Evolutionary conservation across 2,329 filamentous ascomycete genomes (phyloP), one percentile per base, ranked within the genome.

Genomic region (Paecilomyces sp.): DNA sequence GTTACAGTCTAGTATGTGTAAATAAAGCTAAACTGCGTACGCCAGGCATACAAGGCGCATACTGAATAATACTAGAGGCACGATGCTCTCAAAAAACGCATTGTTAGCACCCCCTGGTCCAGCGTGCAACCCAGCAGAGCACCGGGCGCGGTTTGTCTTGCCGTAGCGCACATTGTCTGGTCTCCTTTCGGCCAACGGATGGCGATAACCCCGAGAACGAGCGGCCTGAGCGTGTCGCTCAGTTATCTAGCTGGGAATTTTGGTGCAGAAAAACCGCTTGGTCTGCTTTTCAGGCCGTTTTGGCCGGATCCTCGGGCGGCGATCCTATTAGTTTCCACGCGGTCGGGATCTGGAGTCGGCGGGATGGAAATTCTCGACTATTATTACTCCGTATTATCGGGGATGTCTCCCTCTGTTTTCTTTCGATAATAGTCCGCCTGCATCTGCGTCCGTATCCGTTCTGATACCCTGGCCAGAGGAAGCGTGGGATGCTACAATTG

Each of bases 281-380:
- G 41, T 18, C 15, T 18, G 41, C n/a, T 47, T 47, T 18, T 47
- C n/a, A 47, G n/a, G 41, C 41, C 41, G 31, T 47, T 18, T 47
- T 47, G 15, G 41, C 41, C 41, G 51, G 28, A 53, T 53, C 6
- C 5, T 53, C 51, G 51, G 51, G 22, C 28, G 51, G 22, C 28
- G 51, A 53, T 53, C 51, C 51, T 53, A 53, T 53, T 53, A 53
- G 51, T 53, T 53, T 53, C 51, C 51, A 53, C 13, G 22, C 51
- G 7, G 51, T 30, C 28, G 51, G 51, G 51, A 53, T 30, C 15
- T 25, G 28, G 28, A 30, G 28, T 53, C 51, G 24, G 22, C 12
- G 51, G 28, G 7, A 30, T n/a, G 47, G 22, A 24, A 51, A 24
- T n/a, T 8, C 9, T n/a, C 47, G 47, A 18, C n/a, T 7, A 51